Evolutionary conservation across 2,329 filamentous ascomycete genomes (phyloP), one percentile per base, ranked within the genome.

Genomic region (Botrytis cinerea): DNA sequence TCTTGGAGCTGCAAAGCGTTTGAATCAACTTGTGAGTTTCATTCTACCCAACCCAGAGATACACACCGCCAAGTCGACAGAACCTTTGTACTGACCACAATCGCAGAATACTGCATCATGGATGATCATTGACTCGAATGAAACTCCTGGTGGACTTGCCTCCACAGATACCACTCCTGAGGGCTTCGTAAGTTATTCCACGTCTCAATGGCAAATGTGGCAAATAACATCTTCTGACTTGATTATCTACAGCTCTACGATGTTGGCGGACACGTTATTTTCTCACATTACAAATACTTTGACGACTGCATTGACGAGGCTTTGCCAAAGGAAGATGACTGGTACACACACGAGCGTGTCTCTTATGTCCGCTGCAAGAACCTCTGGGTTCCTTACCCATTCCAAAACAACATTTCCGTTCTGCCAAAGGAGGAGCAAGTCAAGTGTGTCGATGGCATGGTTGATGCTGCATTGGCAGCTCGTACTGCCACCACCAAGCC

Each of bases 371-470:
- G 96, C 82, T 98, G 94, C 92, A 95, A 97, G 90, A 88, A 89
- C 78, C 88, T 94, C 82, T 99, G 96, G 96, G 96, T 99, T 74
- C 95, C 96, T 71, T 99, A 99, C 86, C 96, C 96, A 77, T 98
- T 99, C 91, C 96, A 99, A 87, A 99, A 98, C 90, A 99, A 99
- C 88, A 95, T 99, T 83, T 97, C 96, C 81, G 95, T 98, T 91
- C 86, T 99, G 81, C 93, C 94, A 83, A 97, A 98, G 88, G 94
- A 98, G 78, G 96, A 99, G 81, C 95, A 99, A 86, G 94, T 98
- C 78, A 91, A 89, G 82, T 97, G 93, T 84, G 92, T 99, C 80
- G 94, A 98, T 78, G 95, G 95, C 77, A 90, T 99, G 87, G 98
- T 99, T 79, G 95, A 99, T 83, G 93, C 96, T 76, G 93, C 96